Conservation (phyloP, 306 rosid species). For the Prunus campanulata region DNA sequence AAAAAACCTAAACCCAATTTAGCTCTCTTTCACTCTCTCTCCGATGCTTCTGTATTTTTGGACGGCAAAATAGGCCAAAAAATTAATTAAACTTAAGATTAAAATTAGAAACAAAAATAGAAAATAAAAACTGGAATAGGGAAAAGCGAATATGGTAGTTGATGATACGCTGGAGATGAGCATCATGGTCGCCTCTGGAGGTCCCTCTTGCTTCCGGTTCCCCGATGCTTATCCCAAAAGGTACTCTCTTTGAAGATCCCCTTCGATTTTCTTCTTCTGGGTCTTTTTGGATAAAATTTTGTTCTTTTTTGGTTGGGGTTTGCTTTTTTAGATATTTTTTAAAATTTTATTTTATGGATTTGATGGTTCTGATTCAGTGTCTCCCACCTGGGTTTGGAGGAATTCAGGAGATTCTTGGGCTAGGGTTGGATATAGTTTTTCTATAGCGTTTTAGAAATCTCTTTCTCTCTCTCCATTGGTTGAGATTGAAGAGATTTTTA, state of each 20-base stretch:
- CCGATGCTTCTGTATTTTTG: neutral
- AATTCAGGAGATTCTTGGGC: conserved; percentile 43
- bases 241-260: conserved; percentile 55
- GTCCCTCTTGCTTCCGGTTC: conserved; percentile 62
- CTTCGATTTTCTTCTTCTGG: conserved; percentile 21
- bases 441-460: conserved; percentile 50
- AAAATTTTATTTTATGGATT: conserved; percentile 37
- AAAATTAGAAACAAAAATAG: neutral
- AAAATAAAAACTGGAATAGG: neutral
- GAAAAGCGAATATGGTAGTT: conserved; percentile 43
- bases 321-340: neutral
- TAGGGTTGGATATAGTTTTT: conserved; percentile 42
- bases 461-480: conserved; percentile 23
- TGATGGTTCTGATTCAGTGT: conserved; percentile 55
- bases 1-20: neutral
- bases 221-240: conserved; percentile 75
- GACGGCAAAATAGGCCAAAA: neutral
- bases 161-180: conserved; percentile 67
- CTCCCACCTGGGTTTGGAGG: conserved; percentile 63
- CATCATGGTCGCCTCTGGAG: conserved; percentile 51
- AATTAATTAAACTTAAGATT: neutral
- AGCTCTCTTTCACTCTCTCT: neutral
- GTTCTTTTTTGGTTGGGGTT: neutral
- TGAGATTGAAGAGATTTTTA: conserved; percentile 36
- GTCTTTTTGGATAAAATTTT: neutral